These are phyloP conservation scores for Ganoderma meredithae DNA, from an alignment of 1,284 basidiomycete genomes.

Conservation along the genomic window DNA sequence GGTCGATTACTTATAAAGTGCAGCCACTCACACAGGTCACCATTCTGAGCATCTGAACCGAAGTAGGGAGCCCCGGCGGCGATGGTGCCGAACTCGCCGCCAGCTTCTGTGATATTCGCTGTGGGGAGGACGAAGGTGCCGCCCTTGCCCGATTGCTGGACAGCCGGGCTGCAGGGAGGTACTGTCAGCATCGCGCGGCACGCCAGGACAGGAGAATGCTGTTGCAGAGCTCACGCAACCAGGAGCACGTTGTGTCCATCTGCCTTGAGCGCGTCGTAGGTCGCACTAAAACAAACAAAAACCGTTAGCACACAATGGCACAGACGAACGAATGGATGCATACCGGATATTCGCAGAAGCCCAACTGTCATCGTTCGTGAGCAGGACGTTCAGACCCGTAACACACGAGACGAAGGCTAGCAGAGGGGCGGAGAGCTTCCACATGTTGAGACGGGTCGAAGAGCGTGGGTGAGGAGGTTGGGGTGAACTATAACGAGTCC, in stretches of 20 bases:
- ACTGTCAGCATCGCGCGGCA: constrained; percentile 1
- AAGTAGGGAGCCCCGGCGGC: constrained; percentile 40
- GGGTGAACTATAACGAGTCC: constrained; percentile 5
- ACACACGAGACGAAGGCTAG: constrained; percentile 30
- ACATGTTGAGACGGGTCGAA: constrained; percentile 16
- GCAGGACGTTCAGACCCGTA: constrained; percentile 39
- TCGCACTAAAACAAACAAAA: constrained; percentile 29
- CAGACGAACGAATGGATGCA: neutral
- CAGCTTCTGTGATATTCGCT: constrained; percentile 39
- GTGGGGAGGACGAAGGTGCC: constrained; percentile 41
- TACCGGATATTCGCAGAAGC: constrained; percentile 44
- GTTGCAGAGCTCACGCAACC: constrained; percentile 34
- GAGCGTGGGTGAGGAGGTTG: neutral
- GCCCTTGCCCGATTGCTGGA: constrained; percentile 42
- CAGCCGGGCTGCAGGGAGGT: constrained; percentile 34
- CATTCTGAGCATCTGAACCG: constrained; percentile 35
- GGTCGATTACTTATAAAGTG: neutral
- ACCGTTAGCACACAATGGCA: neutral
- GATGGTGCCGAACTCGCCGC: constrained; percentile 40
- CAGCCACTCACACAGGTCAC: constrained; percentile 37
- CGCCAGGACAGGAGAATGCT: neutral
- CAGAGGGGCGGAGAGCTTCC: constrained; percentile 20
- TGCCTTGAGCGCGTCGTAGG: constrained; percentile 35
- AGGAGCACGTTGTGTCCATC: constrained; percentile 40
- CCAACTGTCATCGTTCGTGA: constrained; percentile 44